Conservation (phyloP, 345 rosid species). For the Mallotus nudiflorus region DNA sequence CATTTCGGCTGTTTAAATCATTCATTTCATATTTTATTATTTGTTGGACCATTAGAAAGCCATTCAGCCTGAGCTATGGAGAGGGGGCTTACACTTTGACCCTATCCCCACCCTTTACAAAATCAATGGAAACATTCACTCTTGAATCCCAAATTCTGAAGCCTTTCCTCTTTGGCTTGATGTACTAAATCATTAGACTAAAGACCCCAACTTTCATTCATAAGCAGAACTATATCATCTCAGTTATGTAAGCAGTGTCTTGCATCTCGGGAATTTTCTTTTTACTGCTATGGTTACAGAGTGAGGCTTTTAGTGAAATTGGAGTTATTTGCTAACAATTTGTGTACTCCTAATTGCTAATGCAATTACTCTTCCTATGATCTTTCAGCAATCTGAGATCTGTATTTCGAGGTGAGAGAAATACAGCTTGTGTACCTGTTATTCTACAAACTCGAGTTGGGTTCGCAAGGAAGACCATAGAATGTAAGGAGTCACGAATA, state of each 20-base stretch:
- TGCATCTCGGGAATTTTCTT: not conserved
- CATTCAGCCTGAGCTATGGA: no score
- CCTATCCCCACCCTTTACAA: no score
- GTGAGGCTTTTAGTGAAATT: not conserved
- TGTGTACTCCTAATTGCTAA: conserved; percentile 1
- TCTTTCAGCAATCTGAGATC: conserved; percentile 66
- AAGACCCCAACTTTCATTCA: no score
- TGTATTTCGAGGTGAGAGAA: conserved; percentile 63
- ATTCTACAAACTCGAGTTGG: conserved; percentile 38
- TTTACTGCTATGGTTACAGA: not conserved
- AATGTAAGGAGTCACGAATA: conserved; percentile 90
- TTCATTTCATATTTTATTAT: no score
- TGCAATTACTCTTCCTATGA: conserved; percentile 6
- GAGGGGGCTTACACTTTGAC: no score
- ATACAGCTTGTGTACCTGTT: conserved; percentile 38
- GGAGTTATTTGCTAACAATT: not conserved
- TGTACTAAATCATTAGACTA: not conserved
- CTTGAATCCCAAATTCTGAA: no score
- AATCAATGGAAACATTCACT: no score
- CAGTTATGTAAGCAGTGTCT: not conserved
- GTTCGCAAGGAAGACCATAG: conserved; percentile 51
- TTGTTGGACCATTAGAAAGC: no score
- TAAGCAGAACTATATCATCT: not conserved
- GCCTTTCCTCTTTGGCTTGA: not conserved
- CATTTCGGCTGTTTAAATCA: not conserved